phyloP scores from a whole-genome alignment of 2,329 filamentous ascomycete species.

The Colletotrichum sp. region DNA sequence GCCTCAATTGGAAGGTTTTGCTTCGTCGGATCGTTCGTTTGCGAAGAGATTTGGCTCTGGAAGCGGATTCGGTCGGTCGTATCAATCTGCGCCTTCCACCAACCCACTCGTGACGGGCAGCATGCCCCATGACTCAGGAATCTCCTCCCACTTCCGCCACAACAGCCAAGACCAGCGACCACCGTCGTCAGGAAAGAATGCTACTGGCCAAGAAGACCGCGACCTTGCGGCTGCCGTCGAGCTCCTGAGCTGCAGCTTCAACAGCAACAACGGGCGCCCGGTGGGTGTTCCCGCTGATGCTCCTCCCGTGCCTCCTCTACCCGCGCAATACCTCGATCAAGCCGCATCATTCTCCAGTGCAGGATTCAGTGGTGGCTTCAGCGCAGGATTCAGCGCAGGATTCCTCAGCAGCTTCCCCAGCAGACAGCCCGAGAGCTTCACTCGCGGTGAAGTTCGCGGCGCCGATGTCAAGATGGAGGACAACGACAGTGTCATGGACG shows the following conservation, averaged over 20 bases:
- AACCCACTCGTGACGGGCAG: constrained; percentile 55
- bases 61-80: constrained; percentile 74
- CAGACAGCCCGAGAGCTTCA: constrained; percentile 69
- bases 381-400: constrained; percentile 62
- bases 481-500: constrained; percentile 66
- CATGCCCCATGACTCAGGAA: constrained; percentile 53
- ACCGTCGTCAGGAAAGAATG: constrained; percentile 77
- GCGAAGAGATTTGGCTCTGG: constrained; percentile 65
- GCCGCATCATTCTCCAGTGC: constrained; percentile 60
- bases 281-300: constrained; percentile 71
- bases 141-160: constrained; percentile 68
- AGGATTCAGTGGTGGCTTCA: constrained; percentile 49
- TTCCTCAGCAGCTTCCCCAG: constrained; percentile 69
- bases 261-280: constrained; percentile 71
- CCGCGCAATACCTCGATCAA: constrained; percentile 77
- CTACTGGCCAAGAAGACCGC: constrained; percentile 80
- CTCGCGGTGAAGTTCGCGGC: constrained; percentile 60
- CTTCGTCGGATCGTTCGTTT: constrained; percentile 51
- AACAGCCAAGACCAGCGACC: constrained; percentile 75
- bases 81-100: constrained; percentile 72
- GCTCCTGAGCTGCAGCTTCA: constrained; percentile 88
- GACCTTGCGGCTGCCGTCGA: constrained; percentile 91
- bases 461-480: constrained; percentile 72
- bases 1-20: constrained; percentile 72
- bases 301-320: constrained; percentile 87